Percentiles rank a stretch among this genome's conserved stretches.
These are phyloP conservation scores for Luvunga scandens DNA, from an alignment of 345 rosid species.

Conservation along the genomic window DNA sequence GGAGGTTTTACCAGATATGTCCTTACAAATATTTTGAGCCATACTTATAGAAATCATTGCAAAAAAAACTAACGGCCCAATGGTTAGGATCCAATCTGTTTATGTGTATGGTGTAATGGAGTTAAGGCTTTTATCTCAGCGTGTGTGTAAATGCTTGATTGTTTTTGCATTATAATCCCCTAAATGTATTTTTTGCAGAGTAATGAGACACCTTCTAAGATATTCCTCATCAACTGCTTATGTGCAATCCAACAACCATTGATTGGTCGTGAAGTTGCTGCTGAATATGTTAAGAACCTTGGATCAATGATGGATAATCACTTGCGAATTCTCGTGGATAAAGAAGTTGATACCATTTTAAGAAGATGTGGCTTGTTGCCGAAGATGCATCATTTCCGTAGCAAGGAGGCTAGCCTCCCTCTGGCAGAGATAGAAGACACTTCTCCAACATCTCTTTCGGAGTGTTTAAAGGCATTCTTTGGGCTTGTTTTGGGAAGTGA, in stretches of 20 bases:
- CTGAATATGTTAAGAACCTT: conserved; percentile 66
- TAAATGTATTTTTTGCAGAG: conserved; percentile 47
- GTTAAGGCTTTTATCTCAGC: background rate
- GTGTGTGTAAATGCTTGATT: background rate
- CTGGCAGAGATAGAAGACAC: conserved; percentile 68
- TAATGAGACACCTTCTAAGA: conserved; percentile 74
- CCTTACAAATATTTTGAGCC: background rate
- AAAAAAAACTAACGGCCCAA: background rate
- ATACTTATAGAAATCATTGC: background rate
- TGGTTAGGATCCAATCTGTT: background rate
- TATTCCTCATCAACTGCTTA: conserved; percentile 91
- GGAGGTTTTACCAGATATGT: background rate
- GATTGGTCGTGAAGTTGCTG: conserved; percentile 62
- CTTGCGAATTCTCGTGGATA: conserved; percentile 57
- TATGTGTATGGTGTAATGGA: background rate
- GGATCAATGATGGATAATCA: conserved; percentile 73
- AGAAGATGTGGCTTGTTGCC: conserved; percentile 62
- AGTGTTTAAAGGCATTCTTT: conserved; percentile 79
- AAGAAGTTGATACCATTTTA: conserved; percentile 84
- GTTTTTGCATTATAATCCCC: conserved; percentile 13
- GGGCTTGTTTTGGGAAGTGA: conserved; percentile 85
- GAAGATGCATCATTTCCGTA: conserved; percentile 62
- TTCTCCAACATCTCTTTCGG: conserved; percentile 58
- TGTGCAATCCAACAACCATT: conserved; percentile 88
- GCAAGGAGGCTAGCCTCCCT: conserved; percentile 29